Percentiles rank a stretch among this genome's conserved stretches.
These are phyloP conservation scores for Spathaspora sp. DNA, from an alignment of 1,139 yeast species.

Conservation along the genomic window DNA sequence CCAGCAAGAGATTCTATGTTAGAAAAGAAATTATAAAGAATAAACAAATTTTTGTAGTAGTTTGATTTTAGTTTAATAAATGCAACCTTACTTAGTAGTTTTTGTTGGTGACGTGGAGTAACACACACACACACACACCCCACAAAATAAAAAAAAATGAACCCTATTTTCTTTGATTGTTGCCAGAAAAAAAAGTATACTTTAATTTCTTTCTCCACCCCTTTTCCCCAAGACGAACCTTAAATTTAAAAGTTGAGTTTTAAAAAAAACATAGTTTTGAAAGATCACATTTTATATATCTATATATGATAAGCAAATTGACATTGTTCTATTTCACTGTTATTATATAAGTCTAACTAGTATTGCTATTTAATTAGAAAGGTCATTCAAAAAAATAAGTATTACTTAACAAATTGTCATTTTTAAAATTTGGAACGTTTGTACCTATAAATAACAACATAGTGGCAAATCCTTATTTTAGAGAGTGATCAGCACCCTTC, in stretches of 20 bases:
- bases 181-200: no score
- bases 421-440: background rate
- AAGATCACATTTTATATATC: background rate
- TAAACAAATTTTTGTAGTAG: background rate
- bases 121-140: no score
- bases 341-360: no score
- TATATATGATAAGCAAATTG: background rate
- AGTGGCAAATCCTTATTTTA: background rate
- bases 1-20: conserved; percentile 92
- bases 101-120: no score
- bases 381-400: conserved; percentile 1
- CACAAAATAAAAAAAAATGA: no score
- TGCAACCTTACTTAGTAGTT: no score
- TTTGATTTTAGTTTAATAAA: background rate
- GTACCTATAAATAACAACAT: background rate
- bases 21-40: conserved; percentile 29
- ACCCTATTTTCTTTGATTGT: no score
- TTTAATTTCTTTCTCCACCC: no score
- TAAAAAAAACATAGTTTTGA: background rate
- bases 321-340: no score
- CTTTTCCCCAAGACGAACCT: no score
- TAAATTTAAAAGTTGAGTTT: background rate
- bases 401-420: background rate
- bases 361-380: no score
- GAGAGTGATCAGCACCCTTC: background rate